Conservation (phyloP, 2,329 filamentous ascomycete species). For the Raffaelea deltoideospora region DNA sequence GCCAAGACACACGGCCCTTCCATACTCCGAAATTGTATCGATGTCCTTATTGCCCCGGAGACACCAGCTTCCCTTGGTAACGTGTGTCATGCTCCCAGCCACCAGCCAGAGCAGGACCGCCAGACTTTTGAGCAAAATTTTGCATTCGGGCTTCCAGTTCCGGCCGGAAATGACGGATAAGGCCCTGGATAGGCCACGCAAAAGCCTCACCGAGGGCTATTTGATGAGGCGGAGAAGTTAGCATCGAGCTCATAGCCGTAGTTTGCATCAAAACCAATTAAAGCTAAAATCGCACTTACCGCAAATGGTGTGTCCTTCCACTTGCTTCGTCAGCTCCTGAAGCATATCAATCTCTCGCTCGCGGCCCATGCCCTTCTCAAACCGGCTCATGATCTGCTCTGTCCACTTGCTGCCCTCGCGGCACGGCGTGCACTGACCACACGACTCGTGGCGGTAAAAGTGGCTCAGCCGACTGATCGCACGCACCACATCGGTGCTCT, state of each 20-base stretch:
- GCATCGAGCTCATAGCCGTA: constrained; percentile 3
- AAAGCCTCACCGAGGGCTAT: constrained; percentile 94
- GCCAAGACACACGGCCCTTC: too few relatives aligned
- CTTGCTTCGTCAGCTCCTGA: constrained; percentile 97
- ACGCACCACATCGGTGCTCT: constrained; percentile 89
- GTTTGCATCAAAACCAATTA: neutral
- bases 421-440: constrained; percentile 98
- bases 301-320: constrained; percentile 98
- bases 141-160: constrained; percentile 87
- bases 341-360: constrained; percentile 97
- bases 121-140: constrained; percentile 58
- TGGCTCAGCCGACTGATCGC: constrained; percentile 84
- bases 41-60: constrained; percentile 45
- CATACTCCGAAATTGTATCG: too few relatives aligned
- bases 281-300: constrained; percentile 38
- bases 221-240: too few relatives aligned
- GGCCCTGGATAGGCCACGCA: constrained; percentile 93
- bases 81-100: constrained; percentile 68
- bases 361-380: constrained; percentile 79
- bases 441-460: constrained; percentile 98
- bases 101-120: constrained; percentile 65
- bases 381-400: constrained; percentile 94
- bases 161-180: constrained; percentile 95
- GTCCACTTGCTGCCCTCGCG: constrained; percentile 98
- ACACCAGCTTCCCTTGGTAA: constrained; percentile 68